Conservation (phyloP, 805 yeast genomes). For the Lachancea sp. region DNA sequence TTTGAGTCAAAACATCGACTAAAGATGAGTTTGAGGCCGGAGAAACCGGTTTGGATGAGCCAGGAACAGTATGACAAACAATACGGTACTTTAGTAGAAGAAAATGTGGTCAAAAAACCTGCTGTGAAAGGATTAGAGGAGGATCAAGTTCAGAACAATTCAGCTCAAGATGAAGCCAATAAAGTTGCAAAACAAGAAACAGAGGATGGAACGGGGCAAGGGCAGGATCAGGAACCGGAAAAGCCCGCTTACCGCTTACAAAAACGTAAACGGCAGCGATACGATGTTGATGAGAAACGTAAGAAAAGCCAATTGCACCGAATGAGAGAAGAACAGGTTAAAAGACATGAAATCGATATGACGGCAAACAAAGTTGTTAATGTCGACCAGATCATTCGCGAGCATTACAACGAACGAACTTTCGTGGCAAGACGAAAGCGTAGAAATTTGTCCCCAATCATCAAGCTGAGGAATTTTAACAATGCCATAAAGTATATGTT, state of each 20-base stretch:
- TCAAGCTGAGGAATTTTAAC: constrained; percentile 80
- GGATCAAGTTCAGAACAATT: constrained; percentile 1
- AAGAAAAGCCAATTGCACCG: constrained; percentile 29
- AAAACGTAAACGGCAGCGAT: constrained; percentile 27
- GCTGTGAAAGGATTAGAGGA: constrained; percentile 4
- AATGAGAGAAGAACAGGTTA: constrained; percentile 31
- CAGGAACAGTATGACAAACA: constrained; percentile 33
- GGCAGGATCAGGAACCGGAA: constrained; percentile 5
- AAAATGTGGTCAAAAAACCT: constrained; percentile 6
- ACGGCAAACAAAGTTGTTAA: constrained; percentile 34
- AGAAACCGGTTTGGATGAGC: constrained; percentile 35
- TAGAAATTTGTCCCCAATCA: constrained; percentile 75
- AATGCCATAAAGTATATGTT: constrained; percentile 86
- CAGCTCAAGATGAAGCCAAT: not conserved
- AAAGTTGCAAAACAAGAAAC: constrained; percentile 8
- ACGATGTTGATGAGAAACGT: constrained; percentile 29
- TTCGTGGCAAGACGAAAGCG: constrained; percentile 53
- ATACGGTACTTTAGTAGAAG: constrained; percentile 18
- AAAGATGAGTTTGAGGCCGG: constrained; percentile 22
- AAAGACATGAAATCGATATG: constrained; percentile 31
- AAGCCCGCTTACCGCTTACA: constrained; percentile 16
- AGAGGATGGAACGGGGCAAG: constrained; percentile 9
- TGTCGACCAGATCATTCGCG: constrained; percentile 64
- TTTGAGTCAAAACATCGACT: not conserved
- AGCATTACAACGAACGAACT: constrained; percentile 83